Conservation (phyloP, 257 asterid species). For the Nicotiana benthamiana region DNA sequence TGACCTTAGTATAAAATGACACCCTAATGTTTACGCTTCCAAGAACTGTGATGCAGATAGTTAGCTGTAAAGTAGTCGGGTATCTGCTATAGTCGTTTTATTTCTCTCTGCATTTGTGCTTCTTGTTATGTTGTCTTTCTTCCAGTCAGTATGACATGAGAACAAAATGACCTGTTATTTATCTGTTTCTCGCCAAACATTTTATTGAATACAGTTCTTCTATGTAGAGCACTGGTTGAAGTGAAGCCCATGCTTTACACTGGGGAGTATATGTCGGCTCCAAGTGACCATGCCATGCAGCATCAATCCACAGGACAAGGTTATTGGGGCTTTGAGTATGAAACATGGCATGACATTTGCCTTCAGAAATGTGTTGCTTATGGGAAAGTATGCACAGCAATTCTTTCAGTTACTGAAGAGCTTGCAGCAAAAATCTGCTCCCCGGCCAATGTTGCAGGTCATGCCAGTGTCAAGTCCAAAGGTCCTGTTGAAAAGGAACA, state of each 20-base stretch:
- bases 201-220: background rate
- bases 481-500: conserved; percentile 28
- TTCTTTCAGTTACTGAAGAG: conserved; percentile 49
- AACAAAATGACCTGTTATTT: background rate
- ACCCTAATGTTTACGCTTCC: background rate
- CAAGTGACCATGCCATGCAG: conserved; percentile 24
- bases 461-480: conserved; percentile 19
- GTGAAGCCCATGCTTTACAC: conserved; percentile 75
- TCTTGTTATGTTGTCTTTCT: background rate
- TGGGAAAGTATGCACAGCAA: conserved; percentile 55
- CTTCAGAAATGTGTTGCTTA: conserved; percentile 48
- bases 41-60: background rate
- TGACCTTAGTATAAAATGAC: background rate
- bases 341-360: conserved; percentile 62
- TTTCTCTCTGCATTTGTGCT: background rate
- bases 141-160: background rate
- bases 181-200: background rate
- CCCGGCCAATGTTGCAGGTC: conserved; percentile 10
- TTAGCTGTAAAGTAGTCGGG: background rate
- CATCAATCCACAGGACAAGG: conserved; percentile 24
- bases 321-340: conserved; percentile 56
- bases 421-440: conserved; percentile 40
- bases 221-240: conserved; percentile 74
- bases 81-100: background rate
- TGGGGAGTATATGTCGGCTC: conserved; percentile 31